Evolutionary conservation across 768 basidiomycete species (phyloP), one percentile per base, ranked within the genome.

Genomic region (Lepiota subincarnata): DNA sequence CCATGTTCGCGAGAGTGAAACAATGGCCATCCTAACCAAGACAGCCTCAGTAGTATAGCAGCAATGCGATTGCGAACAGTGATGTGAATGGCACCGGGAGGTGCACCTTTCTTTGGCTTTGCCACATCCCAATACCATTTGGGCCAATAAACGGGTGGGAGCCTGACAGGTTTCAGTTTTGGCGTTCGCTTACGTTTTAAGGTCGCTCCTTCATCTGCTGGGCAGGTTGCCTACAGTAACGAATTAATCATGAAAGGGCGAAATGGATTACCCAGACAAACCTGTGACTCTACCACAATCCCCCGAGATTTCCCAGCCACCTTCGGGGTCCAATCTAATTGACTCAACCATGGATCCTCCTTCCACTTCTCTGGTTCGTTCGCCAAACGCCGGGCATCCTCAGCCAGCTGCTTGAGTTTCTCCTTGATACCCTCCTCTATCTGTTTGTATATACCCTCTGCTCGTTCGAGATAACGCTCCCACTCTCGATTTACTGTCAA

Each of bases 311-410:
- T 83, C 35, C 81, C 78, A 0, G 82, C 84, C 5, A 78, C 74
- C 67, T 98, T 98, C 1, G 91, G 91, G 1, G 90, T 86, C 97
- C 97, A 98, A 65, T 99, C 95, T 53, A 98, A 74, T 66, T 99
- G 97, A 45, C 75, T 79, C 12, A 95, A 68, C 92, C 93, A 97
- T 6, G 83, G 83, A 67, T 92, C 88, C 2, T 77, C 74, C 64
- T 76, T 80, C 87, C 84, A 92, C 45, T 64, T 68, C 26, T 71
- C 80, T 44, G 69, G 67, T 10, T 57, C 61, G 12, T 72, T 68
- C 72, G 80, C 74, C 68, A 86, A 57, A 6, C 79, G 76, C 42
- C 82, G 77, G 0, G 94, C 93, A 36, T 90, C 74, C 45, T 83
- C 76, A 3, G 84, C 78, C 14, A 98, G 76, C 41, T 76, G 73